A percentile compares a stretch with the other conserved stretches of the same genome.
These are phyloP conservation scores for Botrytis sinoallii DNA, from an alignment of 2,329 filamentous ascomycete genomes.

Conservation along the genomic window DNA sequence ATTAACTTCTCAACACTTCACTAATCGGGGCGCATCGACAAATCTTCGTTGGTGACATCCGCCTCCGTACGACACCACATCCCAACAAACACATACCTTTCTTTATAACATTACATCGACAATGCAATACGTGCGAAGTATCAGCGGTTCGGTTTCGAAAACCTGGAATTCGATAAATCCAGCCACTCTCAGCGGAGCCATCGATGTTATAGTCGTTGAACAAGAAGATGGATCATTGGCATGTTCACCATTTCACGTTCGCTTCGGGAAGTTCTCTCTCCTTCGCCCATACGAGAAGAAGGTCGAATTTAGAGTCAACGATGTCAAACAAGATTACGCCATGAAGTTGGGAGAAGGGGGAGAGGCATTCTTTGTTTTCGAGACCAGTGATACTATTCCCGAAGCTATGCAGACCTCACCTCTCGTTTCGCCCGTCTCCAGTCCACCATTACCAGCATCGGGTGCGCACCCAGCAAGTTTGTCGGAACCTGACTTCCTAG, in stretches of 20 bases:
- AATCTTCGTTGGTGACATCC: conserved; percentile 9
- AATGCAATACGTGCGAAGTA: conserved; percentile 98
- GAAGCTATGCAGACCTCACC: conserved; percentile 92
- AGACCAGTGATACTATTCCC: conserved; percentile 90
- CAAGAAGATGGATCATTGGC: conserved; percentile 85
- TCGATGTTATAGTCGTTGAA: conserved; percentile 98
- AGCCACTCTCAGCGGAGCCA: conserved; percentile 92
- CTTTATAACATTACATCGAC: conserved; percentile 22
- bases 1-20: conserved; percentile 5
- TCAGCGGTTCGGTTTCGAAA: conserved; percentile 93
- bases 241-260: conserved; percentile 97
- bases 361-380: conserved; percentile 98
- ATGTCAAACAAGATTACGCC: conserved; percentile 83
- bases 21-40: not conserved
- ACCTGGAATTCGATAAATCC: conserved; percentile 99
- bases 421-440: conserved; percentile 82
- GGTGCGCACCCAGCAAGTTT: conserved; percentile 46
- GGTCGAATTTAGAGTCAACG: conserved; percentile 96
- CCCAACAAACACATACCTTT: not conserved
- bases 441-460: conserved; percentile 63
- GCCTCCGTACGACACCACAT: conserved; percentile 7
- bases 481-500: conserved; percentile 67
- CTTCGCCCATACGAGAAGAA: conserved; percentile 96
- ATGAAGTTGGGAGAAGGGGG: conserved; percentile 99
- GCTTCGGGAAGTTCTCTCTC: conserved; percentile 97